These are phyloP conservation scores for Malus fusca DNA, from an alignment of 306 rosid genomes.

Conservation along the genomic window DNA sequence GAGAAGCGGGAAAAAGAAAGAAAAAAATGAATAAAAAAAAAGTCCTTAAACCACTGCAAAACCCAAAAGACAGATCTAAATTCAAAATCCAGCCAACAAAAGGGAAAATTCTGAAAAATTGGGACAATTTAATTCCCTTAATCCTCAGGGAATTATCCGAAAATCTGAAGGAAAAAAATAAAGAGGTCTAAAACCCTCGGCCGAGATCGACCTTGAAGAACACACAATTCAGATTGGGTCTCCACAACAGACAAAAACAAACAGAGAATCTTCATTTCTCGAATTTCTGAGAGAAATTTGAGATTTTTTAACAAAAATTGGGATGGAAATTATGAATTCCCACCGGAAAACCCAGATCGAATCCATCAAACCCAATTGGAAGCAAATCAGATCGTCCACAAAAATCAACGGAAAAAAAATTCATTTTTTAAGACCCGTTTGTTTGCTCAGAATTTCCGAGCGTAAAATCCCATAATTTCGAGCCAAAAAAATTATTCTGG, in stretches of 20 bases:
- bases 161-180: background rate
- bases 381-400: slow-evolving; percentile 1
- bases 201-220: slow-evolving; percentile 23
- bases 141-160: background rate
- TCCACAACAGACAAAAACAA: background rate
- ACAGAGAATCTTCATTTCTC: slow-evolving; percentile 1
- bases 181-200: slow-evolving; percentile 33
- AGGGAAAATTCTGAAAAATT: slow-evolving; percentile 13
- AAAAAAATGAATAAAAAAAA: background rate
- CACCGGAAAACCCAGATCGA: slow-evolving; percentile 34
- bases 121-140: background rate
- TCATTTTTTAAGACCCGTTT: background rate
- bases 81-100: background rate
- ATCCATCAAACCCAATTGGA: slow-evolving; percentile 21
- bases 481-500: background rate
- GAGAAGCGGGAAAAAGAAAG: slow-evolving; percentile 2
- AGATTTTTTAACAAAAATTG: background rate
- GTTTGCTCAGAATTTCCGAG: slow-evolving; percentile 9
- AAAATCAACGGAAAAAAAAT: background rate
- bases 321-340: background rate
- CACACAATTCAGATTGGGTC: background rate
- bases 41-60: slow-evolving; percentile 37
- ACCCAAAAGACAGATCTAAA: slow-evolving; percentile 13
- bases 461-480: slow-evolving; percentile 8
- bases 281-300: background rate